Base-by-base conservation (phyloP, 495 filamentous ascomycete genomes). In the Aspergillus avenaceus region DNA sequence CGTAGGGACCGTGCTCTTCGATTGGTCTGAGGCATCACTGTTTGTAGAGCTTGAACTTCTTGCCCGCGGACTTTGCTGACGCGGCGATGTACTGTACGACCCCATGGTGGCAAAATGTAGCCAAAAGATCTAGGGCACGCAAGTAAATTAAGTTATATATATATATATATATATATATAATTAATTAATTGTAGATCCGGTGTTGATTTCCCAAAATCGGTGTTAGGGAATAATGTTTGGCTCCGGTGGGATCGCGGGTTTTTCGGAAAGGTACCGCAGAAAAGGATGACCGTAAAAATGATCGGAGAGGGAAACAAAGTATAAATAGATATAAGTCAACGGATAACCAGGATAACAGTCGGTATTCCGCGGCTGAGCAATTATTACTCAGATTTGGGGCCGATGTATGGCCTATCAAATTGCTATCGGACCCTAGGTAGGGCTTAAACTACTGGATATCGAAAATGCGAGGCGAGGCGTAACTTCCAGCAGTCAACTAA, bases 1-100 rank as follows among this genome's bases (percentile, higher is more conserved):
- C 8, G 86, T 90, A 24, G 84, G 81, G 12, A 78, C 80, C 5
- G 85, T 91, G 54, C 84, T 87, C 62, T 76, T 73, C 13, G 88
- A 88, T 9, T 67, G 75, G 51, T 81, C 77, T 23, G 86, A 88
- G 49, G 74, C 75, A 50, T 83, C 72, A 55, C 84, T 86, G 49
- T 78, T 75, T 44, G 80, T 80, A 26, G 80, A 83, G 54, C 75
- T 79, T 28, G 77, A 78, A 54, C 80, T 84, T 56, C 76, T 60
- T 21, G 56, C 57, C 31, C 47, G 48, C 22, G 62, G 46, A 31
- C 57, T 47, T 36, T 55, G 56, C 49, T 68, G 64, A 52, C 54
- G 64, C 25, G 66, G 58, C 31, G 62, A 60, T 50, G 59, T 62
- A 54, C 50, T 60, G 50, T 65, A 71, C 28, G 64, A 65, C 16